Conservation (phyloP, 164 flowering plant genomes). For the Pachysandra terminalis region DNA sequence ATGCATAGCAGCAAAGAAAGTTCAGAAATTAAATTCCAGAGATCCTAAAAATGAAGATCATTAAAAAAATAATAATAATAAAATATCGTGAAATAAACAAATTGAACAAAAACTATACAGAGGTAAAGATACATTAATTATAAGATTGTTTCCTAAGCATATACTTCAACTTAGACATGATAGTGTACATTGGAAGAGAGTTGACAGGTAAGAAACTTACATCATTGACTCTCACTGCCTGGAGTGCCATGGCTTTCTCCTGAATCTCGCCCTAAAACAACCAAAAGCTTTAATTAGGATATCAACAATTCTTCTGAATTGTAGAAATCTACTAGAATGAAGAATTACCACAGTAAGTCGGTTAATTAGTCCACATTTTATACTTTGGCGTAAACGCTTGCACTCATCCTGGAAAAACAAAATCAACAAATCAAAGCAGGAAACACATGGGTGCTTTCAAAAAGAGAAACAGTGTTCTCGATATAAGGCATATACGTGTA, state of each 20-base stretch:
- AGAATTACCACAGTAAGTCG: slow-evolving; percentile 81
- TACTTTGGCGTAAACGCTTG: slow-evolving; percentile 89
- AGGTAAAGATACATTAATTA: no score
- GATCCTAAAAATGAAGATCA: not conserved
- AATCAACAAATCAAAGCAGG: slow-evolving; percentile 13
- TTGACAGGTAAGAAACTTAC: slow-evolving; percentile 41
- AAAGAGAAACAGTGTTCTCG: not conserved
- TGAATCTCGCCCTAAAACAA: slow-evolving; percentile 78
- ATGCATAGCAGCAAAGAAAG: not conserved
- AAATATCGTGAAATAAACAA: not conserved
- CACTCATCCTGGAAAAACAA: slow-evolving; percentile 74
- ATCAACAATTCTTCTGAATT: not conserved
- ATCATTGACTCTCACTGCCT: slow-evolving; percentile 80
- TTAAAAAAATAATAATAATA: no score
- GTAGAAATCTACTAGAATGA: not conserved
- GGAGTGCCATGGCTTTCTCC: slow-evolving; percentile 79
- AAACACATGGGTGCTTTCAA: not conserved
- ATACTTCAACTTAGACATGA: not conserved
- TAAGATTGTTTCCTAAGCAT: not conserved
- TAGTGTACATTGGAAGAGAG: not conserved
- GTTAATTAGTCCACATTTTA: slow-evolving; percentile 87
- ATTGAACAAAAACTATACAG: not conserved
- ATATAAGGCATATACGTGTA: not conserved
- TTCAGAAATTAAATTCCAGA: not conserved
- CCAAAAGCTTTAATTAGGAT: slow-evolving; percentile 5